phyloP scores from a whole-genome alignment of 169 alveolate species.

The Theileria equi region DNA sequence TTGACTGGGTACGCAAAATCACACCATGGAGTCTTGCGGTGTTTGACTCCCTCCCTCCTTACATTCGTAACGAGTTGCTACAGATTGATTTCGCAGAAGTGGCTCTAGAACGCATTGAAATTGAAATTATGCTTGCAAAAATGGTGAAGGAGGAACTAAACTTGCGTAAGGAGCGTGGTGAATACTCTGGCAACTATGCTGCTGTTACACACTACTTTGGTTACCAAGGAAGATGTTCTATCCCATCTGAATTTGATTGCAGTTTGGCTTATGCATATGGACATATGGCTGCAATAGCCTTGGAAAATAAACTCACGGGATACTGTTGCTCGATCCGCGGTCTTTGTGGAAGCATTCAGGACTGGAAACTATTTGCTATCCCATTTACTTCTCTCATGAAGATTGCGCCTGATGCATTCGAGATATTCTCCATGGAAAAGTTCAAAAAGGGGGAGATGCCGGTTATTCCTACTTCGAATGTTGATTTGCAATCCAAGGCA shows the following conservation, averaged over 20 bases:
- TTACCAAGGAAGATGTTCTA: constrained; percentile 97
- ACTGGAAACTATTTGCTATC: constrained; percentile 93
- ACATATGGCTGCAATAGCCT: constrained; percentile 88
- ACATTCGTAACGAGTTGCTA: constrained; percentile 87
- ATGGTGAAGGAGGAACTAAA: constrained; percentile 91
- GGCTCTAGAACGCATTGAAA: constrained; percentile 81
- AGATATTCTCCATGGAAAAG: constrained; percentile 37
- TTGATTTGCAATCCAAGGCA: constrained; percentile 86
- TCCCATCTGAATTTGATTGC: constrained; percentile 94
- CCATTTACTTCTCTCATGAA: constrained; percentile 87
- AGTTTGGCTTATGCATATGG: constrained; percentile 93
- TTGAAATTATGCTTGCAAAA: constrained; percentile 91
- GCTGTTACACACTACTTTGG: constrained; percentile 97
- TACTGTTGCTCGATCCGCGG: constrained; percentile 90
- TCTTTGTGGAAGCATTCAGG: constrained; percentile 80
- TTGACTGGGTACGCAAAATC: constrained; percentile 72
- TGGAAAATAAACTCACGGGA: constrained; percentile 93
- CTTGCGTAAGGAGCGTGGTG: constrained; percentile 84
- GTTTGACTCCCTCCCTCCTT: constrained; percentile 90
- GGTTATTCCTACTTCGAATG: constrained; percentile 89
- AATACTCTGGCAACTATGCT: constrained; percentile 89
- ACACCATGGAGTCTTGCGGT: constrained; percentile 94
- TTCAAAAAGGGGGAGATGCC: constrained; percentile 80
- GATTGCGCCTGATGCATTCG: constrained; percentile 73
- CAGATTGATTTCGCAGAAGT: constrained; percentile 76